Percentiles rank a stretch among this genome's conserved stretches.
phyloP scores from a whole-genome alignment of 208 protist genomes.

The Crithidia fasciculata region DNA sequence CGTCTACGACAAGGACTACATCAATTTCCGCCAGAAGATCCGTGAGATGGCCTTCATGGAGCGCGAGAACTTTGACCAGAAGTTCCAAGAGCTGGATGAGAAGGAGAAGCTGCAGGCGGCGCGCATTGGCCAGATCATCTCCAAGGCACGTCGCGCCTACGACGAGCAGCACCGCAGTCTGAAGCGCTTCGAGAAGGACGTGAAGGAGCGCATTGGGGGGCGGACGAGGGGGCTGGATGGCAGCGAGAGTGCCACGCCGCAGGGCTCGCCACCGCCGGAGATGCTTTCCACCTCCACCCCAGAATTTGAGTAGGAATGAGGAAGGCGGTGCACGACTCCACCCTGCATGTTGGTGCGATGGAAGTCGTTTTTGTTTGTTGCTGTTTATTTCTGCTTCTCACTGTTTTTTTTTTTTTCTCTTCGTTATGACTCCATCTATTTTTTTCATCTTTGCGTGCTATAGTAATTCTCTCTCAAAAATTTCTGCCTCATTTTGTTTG shows the following conservation, averaged over 20 bases:
- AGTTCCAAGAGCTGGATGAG: slow-evolving; percentile 70
- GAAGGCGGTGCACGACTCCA: not conserved
- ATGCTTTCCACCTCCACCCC: not conserved
- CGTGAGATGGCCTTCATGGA: slow-evolving; percentile 61
- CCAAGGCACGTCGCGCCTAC: slow-evolving; percentile 48
- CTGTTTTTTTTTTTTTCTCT: slow-evolving; percentile 4
- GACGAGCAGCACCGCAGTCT: slow-evolving; percentile 58
- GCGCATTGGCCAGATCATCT: slow-evolving; percentile 53
- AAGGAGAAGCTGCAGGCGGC: slow-evolving; percentile 59
- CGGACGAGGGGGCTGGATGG: slow-evolving; percentile 1
- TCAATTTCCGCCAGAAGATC: slow-evolving; percentile 65
- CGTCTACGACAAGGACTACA: slow-evolving; percentile 75
- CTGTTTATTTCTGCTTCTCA: not conserved
- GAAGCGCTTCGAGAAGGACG: slow-evolving; percentile 52
- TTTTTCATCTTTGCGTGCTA: slow-evolving; percentile 21
- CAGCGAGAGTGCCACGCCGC: slow-evolving; percentile 13
- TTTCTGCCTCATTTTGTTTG: not conserved
- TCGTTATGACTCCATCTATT: slow-evolving; percentile 2
- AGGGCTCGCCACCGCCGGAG: slow-evolving; percentile 13
- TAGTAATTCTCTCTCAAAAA: slow-evolving; percentile 3
- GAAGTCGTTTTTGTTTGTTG: not conserved
- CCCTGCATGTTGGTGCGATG: not conserved
- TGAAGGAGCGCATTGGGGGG: slow-evolving; percentile 33
- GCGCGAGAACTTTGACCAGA: slow-evolving; percentile 60
- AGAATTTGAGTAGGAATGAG: not conserved